Conservation (phyloP, 306 rosid species). For the Castanospermum australe region DNA sequence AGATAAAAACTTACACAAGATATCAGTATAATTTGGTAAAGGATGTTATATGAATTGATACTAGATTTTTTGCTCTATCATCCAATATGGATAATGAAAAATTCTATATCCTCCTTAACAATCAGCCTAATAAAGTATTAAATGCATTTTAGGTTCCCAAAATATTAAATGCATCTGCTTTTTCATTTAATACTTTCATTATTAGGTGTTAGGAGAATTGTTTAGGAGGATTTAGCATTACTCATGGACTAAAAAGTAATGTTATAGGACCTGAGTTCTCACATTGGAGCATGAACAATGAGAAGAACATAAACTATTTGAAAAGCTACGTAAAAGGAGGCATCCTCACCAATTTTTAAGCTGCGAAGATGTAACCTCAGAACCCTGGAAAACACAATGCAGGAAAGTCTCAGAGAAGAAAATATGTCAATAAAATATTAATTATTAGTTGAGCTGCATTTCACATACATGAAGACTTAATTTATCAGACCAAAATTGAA, state of each 20-base stretch:
- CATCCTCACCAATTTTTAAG: constrained; percentile 75
- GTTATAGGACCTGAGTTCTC: background rate
- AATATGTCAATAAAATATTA: background rate
- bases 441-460: constrained; percentile 2
- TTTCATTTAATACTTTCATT: too few relatives aligned
- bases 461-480: constrained; percentile 65
- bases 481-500: constrained; percentile 79
- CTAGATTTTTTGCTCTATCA: background rate
- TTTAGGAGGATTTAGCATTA: too few relatives aligned
- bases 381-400: constrained; percentile 60
- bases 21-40: background rate
- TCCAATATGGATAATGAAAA: background rate
- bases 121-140: too few relatives aligned
- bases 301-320: background rate
- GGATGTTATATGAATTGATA: background rate
- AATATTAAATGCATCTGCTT: too few relatives aligned
- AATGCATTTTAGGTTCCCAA: too few relatives aligned
- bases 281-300: constrained; percentile 2
- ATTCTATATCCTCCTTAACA: too few relatives aligned
- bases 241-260: too few relatives aligned
- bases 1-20: background rate
- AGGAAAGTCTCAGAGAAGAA: constrained; percentile 35
- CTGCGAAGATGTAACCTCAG: constrained; percentile 72
- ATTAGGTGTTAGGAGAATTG: too few relatives aligned
- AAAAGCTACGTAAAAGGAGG: background rate